These are phyloP conservation scores for Crithidia brevicula DNA, from an alignment of 208 protist genomes.

Conservation along the genomic window DNA sequence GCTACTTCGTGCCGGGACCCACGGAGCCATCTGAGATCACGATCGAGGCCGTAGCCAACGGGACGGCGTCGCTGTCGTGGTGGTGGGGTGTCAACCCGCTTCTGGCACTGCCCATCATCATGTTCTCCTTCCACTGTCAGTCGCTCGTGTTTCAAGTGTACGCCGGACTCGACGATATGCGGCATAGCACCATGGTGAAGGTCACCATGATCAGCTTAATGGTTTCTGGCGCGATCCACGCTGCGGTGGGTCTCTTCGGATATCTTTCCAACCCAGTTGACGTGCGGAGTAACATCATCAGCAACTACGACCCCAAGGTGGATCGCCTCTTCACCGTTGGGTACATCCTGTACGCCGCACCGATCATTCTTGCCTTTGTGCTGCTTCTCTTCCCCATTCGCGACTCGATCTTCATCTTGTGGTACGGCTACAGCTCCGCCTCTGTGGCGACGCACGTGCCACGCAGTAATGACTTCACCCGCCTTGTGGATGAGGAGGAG, in stretches of 20 bases:
- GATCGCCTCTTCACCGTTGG: constrained; percentile 65
- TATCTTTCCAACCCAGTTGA: constrained; percentile 65
- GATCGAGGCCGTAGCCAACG: constrained; percentile 14
- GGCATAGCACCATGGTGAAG: constrained; percentile 59
- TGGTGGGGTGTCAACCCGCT: constrained; percentile 53
- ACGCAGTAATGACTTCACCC: constrained; percentile 46
- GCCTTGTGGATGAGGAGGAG: constrained; percentile 44
- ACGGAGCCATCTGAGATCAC: constrained; percentile 21
- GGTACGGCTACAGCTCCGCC: constrained; percentile 72
- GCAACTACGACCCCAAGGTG: constrained; percentile 73
- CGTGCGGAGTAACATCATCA: constrained; percentile 78
- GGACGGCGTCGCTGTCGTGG: constrained; percentile 28
- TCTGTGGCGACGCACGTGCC: constrained; percentile 70
- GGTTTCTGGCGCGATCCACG: constrained; percentile 58
- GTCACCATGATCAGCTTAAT: constrained; percentile 59
- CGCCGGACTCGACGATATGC: constrained; percentile 58
- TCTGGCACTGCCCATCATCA: constrained; percentile 72
- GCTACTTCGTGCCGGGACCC: constrained; percentile 60
- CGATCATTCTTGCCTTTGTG: constrained; percentile 69
- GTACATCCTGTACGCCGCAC: constrained; percentile 63
- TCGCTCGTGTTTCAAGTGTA: constrained; percentile 84
- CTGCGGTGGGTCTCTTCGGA: constrained; percentile 72
- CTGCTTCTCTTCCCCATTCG: constrained; percentile 77
- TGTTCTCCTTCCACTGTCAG: constrained; percentile 89
- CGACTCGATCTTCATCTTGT: constrained; percentile 81